phyloP scores from a whole-genome alignment of 352 stramenopile species.

The Globisporangium canariense region DNA sequence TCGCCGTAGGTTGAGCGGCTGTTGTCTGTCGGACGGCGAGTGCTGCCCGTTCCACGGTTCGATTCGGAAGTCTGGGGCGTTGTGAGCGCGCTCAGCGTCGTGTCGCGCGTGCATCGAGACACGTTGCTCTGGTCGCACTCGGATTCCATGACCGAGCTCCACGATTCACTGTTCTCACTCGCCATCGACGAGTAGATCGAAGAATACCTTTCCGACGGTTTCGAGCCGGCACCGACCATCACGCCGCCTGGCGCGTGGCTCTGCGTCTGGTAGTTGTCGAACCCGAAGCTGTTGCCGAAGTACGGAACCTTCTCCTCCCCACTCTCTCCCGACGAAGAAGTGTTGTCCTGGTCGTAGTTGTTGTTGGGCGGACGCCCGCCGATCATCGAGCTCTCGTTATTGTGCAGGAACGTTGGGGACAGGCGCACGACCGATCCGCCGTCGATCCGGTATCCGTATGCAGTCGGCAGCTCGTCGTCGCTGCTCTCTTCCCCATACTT shows the following conservation, averaged over 20 bases:
- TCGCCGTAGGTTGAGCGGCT: conserved; percentile 8
- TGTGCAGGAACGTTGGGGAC: conserved; percentile 55
- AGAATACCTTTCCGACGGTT: conserved; percentile 30
- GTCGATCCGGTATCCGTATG: conserved; percentile 42
- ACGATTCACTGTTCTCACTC: conserved; percentile 55
- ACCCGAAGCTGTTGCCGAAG: conserved; percentile 16
- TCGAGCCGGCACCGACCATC: conserved; percentile 18
- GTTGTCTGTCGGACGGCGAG: background rate
- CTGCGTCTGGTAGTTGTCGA: conserved; percentile 17
- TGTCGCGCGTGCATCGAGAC: conserved; percentile 69
- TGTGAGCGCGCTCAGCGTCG: conserved; percentile 58
- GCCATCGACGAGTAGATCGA: conserved; percentile 43
- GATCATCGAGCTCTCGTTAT: conserved; percentile 32
- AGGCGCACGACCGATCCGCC: conserved; percentile 40
- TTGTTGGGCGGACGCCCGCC: conserved; percentile 14
- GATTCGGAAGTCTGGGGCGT: conserved; percentile 37
- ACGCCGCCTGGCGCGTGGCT: conserved; percentile 10
- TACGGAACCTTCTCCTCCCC: conserved; percentile 17
- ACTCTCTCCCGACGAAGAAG: conserved; percentile 22
- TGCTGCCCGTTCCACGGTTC: background rate
- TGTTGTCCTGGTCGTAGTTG: conserved; percentile 12
- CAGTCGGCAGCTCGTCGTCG: conserved; percentile 43
- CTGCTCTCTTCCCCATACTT: conserved; percentile 44
- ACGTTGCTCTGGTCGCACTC: conserved; percentile 38
- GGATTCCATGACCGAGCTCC: conserved; percentile 74